These are phyloP conservation scores for Phialophora verrucosa DNA, from an alignment of 2,329 filamentous ascomycete species.

Conservation along the genomic window DNA sequence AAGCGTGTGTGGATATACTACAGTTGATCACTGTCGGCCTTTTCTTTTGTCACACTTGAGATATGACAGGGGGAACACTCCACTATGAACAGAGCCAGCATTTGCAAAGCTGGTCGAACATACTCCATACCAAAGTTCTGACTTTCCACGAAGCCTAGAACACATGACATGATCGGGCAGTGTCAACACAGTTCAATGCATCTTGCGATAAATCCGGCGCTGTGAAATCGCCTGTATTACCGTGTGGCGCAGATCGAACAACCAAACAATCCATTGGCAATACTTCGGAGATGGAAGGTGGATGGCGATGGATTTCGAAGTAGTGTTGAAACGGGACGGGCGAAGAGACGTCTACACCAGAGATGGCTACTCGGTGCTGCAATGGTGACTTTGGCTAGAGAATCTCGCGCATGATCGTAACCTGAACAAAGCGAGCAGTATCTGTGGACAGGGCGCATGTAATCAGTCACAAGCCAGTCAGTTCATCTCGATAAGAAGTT, in stretches of 20 bases:
- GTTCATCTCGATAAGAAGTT: background rate
- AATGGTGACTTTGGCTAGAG: background rate
- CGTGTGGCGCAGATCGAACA: too few relatives aligned
- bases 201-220: background rate
- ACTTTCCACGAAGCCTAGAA: background rate
- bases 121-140: background rate
- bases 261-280: background rate
- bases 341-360: background rate
- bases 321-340: background rate
- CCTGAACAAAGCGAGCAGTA: background rate
- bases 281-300: background rate
- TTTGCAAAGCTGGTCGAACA: background rate
- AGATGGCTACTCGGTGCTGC: background rate
- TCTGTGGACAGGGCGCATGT: background rate
- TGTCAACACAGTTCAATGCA: background rate
- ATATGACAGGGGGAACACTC: background rate
- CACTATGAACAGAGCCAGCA: background rate
- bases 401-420: background rate
- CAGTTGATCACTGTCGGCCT: background rate
- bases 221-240: background rate
- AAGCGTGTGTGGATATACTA: background rate
- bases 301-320: background rate
- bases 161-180: background rate
- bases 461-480: background rate
- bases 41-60: background rate